Conservation (phyloP, 768 basidiomycete genomes). For the Cystobasidium tubakii region DNA sequence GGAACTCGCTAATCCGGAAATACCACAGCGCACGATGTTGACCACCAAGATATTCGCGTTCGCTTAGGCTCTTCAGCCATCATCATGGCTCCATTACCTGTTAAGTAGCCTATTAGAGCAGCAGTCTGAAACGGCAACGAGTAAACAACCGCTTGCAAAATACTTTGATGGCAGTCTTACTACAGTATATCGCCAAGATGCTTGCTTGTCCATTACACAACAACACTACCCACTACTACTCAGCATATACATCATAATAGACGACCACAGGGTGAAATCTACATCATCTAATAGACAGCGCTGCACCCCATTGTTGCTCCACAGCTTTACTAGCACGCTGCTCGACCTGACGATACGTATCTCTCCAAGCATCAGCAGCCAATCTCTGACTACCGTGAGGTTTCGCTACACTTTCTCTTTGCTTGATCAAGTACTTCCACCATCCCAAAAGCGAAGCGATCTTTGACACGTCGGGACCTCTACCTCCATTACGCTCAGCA, state of each 20-base stretch:
- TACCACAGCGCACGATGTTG: conserved; percentile 84
- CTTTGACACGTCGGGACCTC: conserved; percentile 29
- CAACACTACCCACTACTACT: background rate
- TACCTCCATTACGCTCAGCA: conserved; percentile 15
- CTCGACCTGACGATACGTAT: background rate
- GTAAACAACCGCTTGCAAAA: background rate
- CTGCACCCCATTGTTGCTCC: conserved; percentile 1
- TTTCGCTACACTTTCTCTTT: background rate
- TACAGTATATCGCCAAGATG: background rate
- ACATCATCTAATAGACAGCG: background rate
- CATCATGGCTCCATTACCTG: conserved; percentile 18
- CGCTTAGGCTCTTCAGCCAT: conserved; percentile 58
- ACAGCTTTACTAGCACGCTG: background rate
- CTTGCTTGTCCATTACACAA: background rate
- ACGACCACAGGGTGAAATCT: background rate
- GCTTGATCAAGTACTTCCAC: conserved; percentile 35
- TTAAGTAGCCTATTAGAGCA: background rate
- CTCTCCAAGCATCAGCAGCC: conserved; percentile 24
- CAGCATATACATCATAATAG: background rate
- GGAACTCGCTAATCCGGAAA: background rate
- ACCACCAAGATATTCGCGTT: conserved; percentile 84
- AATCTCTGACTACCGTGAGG: background rate
- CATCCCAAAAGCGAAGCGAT: conserved; percentile 29
- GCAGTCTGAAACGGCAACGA: background rate
- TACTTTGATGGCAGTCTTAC: background rate